Evolutionary conservation across 441 rosid species (phyloP), one percentile per base, ranked within the genome.

Genomic region (Adansonia grandidieri): DNA sequence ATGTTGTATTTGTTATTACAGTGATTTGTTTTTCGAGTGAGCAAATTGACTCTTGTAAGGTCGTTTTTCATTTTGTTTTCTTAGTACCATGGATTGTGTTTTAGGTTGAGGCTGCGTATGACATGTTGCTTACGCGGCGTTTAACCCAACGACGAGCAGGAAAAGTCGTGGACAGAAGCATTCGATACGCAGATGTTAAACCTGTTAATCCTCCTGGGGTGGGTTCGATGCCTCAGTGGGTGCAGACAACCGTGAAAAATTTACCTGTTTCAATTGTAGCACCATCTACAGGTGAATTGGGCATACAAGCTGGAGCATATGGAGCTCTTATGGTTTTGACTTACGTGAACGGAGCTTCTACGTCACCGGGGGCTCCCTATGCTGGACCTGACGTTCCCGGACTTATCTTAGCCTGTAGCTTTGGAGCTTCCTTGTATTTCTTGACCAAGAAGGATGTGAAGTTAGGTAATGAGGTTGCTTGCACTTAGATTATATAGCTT

Each of bases 31-130:
- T 37, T 28, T 28, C 73, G 14, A 37, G 6, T 37, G 42, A 37
- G 42, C 42, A 53, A 17, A n/a, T 28, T 63, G 71, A 19, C 5
- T 14, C 24, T 14, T 53, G 17, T 71, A 45, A 2, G 20, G 6
- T 60, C 32, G 20, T 22, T 42, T 60, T 24, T 37, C 22, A 72
- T 81, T 54, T 40, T 28, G 11, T 62, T 54, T 57, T 76, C 72
- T 79, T 22, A 64, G 37, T 15, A 40, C 4, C 20, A 15, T 8
- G 67, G 17, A 22, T 56, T 77, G 15, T 63, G 19, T 58, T 76
- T 81, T 82, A 96, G 99, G 97, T 87, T 47, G 98, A 96, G 85
- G 95, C 98, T 84, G 99, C 99, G 4, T 94, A 94, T 85, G 99
- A 94, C 80, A 94, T 96, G 99, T 73, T 96, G 86, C 97, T 94